Evolutionary conservation across 371 early-diverging fungal genomes (phyloP), one percentile per base, ranked within the genome.

Genomic region (Vittaforma corneae): DNA sequence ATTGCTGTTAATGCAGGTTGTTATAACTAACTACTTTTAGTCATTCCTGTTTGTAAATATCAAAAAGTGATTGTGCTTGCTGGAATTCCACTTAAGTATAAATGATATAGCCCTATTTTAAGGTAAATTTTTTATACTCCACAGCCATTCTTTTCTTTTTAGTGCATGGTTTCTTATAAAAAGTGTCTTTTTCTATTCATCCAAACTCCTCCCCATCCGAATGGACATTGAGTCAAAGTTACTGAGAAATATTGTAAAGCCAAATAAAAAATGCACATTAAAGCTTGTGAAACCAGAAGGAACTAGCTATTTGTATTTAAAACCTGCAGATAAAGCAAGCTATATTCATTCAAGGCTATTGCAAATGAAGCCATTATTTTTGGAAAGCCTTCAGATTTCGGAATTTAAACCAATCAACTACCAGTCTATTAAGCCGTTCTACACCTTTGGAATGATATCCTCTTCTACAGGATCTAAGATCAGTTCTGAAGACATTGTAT

Each of bases 401-500:
- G 38, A 42, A 16, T 70, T 74, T 54, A 5, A 67, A 40, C 45
- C 59, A 6, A 46, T 56, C 4, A 74, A 48, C 16, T 20, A 22
- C 22, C 18, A 38, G 22, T 63, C 55, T 6, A 18, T 2, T 14
- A n/a, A 48, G 1, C 52, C 61, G 14, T 64, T 57, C 24, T 67
- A 54, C 54, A 64, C 58, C 24, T 65, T 54, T 33, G 75, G 75
- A 16, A 54, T 62, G 11, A 45, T 75, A 22, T 45, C 50, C 32
- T 51, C 44, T 9, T 34, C 33, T 14, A 48, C 50, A 9, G 65
- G 65, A 28, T 14, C 26, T 16, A 69, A 60, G 35, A n/a, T 52
- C 14, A 24, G 29, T 4, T 14, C 42, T 11, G 35, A 65, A 26
- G 38, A 51, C 22, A 9, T 18, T 9, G 16, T 18, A 9, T n/a